Evolutionary conservation across 2,329 filamentous ascomycete genomes (phyloP).

Genomic region (Fusarium chlamydosporum): DNA sequence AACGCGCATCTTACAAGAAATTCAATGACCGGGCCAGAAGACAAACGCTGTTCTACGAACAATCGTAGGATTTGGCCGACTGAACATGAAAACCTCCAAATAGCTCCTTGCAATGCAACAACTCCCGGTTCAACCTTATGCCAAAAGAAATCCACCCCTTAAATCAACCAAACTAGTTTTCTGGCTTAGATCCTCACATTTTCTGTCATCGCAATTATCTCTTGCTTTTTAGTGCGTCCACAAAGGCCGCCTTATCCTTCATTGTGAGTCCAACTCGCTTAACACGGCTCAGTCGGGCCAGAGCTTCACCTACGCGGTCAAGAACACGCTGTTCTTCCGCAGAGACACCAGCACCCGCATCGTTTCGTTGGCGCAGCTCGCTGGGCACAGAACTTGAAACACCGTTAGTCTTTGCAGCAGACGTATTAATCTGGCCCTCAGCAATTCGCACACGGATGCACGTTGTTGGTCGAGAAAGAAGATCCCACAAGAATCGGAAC

Average conservation of each 20-base stretch:
- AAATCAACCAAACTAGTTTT: slow-evolving; percentile 5
- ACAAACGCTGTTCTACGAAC: slow-evolving; percentile 14
- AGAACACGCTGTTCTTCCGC: slow-evolving; percentile 77
- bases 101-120: slow-evolving; percentile 48
- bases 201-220: slow-evolving; percentile 36
- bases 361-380: slow-evolving; percentile 51
- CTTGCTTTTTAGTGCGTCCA: slow-evolving; percentile 72
- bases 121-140: slow-evolving; percentile 21
- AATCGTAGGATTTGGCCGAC: slow-evolving; percentile 32
- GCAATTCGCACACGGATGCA: slow-evolving; percentile 93
- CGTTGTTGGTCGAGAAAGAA: slow-evolving; percentile 87
- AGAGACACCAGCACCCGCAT: slow-evolving; percentile 56
- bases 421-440: slow-evolving; percentile 73
- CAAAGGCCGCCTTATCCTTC: slow-evolving; percentile 85
- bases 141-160: slow-evolving; percentile 10
- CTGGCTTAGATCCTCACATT: neutral
- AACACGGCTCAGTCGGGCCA: slow-evolving; percentile 88
- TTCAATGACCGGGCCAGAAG: slow-evolving; percentile 2
- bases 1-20: slow-evolving; percentile 10
- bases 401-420: slow-evolving; percentile 57
- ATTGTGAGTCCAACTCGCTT: slow-evolving; percentile 90
- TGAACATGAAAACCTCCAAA: slow-evolving; percentile 34
- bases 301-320: slow-evolving; percentile 84
- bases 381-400: slow-evolving; percentile 49
- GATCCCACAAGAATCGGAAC: slow-evolving; percentile 82